Evolutionary conservation across 2,329 filamentous ascomycete genomes (phyloP), one percentile per base, ranked within the genome.

Genomic region (Sporothrix brasiliensis): DNA sequence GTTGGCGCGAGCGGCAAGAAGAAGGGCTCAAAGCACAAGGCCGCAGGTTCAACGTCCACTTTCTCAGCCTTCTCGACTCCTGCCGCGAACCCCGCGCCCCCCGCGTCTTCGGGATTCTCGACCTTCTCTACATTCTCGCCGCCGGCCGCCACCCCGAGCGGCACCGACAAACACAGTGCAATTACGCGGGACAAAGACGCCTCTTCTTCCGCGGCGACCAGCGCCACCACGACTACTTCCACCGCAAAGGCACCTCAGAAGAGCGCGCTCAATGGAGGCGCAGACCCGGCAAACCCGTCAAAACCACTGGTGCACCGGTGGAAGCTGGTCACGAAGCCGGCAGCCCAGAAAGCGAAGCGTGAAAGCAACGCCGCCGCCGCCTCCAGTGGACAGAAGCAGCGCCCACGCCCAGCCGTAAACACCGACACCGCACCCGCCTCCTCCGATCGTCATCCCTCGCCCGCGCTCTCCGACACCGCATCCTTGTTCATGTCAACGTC

Each of bases 311-410:
- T 74, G 27, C 75, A 73, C 39, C 75, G 74, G 54, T 75, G 77
- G 72, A 77, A 73, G 68, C 77, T 78, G 56, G 74, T 77, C 14
- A 74, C 74, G 3, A 76, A 73, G 66, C 63, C 73, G 16, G 65
- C 71, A 9, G 50, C 66, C 7, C 49, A 65, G 11, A 68, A 68
- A 27, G 34, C 50, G 10, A 67, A 67, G 34, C 56, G 53, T 14
- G 63, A 65, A 24, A 53, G 65, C 60, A 49, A 4, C 1, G 54
- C 7, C 44, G 16, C 14, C 34, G n/a, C 47, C 24, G 16, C 13
- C 5, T 34, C 14, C 60, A 44, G 27, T 30, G 21, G 58, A 39
- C 14, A 53, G 11, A 69, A 66, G 27, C 52, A 61, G 53, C 41
- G 9, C 19, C 54, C 52, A 14, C 49, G 19, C 44, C 58, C 30